Percentiles rank a stretch among this genome's conserved stretches.
These are phyloP conservation scores for Fraxinus albicans DNA, from an alignment of 305 asterid species.

Conservation along the genomic window DNA sequence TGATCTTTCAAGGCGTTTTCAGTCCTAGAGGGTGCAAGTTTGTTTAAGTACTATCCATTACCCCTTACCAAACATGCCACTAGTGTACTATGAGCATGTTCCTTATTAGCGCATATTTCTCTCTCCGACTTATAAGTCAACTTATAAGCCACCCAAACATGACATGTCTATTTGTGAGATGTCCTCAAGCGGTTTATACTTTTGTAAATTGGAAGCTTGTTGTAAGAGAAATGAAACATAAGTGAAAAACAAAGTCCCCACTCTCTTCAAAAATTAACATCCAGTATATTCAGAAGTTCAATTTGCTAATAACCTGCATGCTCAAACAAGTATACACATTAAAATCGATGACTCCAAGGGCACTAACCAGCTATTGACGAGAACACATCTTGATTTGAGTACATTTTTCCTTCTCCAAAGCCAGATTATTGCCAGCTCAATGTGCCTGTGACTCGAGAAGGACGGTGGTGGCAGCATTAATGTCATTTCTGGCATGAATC, in stretches of 20 bases:
- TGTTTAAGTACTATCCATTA: neutral
- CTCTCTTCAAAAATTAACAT: neutral
- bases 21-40: neutral
- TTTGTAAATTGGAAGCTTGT: neutral
- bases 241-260: neutral
- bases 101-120: neutral
- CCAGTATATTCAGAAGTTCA: neutral
- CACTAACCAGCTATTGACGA: neutral
- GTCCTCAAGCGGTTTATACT: neutral
- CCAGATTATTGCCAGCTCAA: conserved; percentile 19
- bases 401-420: neutral
- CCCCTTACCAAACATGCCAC: neutral
- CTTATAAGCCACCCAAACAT: neutral
- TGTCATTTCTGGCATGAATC: conserved; percentile 75
- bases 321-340: neutral
- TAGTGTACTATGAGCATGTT: neutral
- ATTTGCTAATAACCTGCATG: conserved; percentile 19
- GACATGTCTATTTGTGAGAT: no score
- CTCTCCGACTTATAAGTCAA: neutral
- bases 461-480: conserved; percentile 84
- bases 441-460: conserved; percentile 80
- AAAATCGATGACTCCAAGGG: neutral
- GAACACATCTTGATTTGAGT: conserved; percentile 2
- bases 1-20: neutral
- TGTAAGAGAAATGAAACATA: neutral